Percentiles rank a stretch among this genome's conserved stretches.
Evolutionary conservation across 805 yeast genomes (phyloP).

Genomic region (Candida railenensis): DNA sequence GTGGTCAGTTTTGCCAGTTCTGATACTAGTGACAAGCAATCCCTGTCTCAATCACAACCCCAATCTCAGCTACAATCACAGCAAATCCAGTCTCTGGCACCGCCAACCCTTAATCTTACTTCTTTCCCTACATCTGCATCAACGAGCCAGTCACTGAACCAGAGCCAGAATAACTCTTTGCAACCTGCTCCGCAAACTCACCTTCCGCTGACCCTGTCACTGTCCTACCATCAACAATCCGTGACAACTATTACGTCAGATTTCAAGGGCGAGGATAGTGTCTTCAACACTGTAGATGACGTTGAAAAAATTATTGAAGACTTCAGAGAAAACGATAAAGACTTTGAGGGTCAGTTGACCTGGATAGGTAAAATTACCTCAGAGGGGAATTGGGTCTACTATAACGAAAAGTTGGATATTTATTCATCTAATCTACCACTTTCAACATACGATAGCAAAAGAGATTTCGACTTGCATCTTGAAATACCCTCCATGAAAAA

Average conservation of each 20-base stretch:
- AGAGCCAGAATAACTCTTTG: not conserved
- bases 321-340: not conserved
- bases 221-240: conserved; percentile 1
- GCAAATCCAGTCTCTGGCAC: conserved; percentile 17
- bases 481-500: conserved; percentile 26
- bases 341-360: conserved; percentile 13
- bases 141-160: not conserved
- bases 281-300: conserved; percentile 19
- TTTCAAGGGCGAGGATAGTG: conserved; percentile 12
- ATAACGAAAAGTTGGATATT: conserved; percentile 58
- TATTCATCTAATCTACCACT: conserved; percentile 61
- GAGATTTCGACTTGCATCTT: conserved; percentile 19
- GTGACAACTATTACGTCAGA: conserved; percentile 13
- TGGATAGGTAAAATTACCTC: conserved; percentile 67
- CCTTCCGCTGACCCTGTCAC: conserved; percentile 5
- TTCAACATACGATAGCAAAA: conserved; percentile 20
- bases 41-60: not conserved
- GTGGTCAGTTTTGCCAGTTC: conserved; percentile 51
- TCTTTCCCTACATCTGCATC: not conserved
- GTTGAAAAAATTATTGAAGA: conserved; percentile 21
- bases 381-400: conserved; percentile 55
- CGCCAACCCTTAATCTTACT: conserved; percentile 3
- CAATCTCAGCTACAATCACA: not conserved
- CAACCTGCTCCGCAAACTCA: not conserved
- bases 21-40: conserved; percentile 24